These are phyloP conservation scores for Aurantiochytrium sp. DNA, from an alignment of 108 stramenopile species.

Conservation along the genomic window DNA sequence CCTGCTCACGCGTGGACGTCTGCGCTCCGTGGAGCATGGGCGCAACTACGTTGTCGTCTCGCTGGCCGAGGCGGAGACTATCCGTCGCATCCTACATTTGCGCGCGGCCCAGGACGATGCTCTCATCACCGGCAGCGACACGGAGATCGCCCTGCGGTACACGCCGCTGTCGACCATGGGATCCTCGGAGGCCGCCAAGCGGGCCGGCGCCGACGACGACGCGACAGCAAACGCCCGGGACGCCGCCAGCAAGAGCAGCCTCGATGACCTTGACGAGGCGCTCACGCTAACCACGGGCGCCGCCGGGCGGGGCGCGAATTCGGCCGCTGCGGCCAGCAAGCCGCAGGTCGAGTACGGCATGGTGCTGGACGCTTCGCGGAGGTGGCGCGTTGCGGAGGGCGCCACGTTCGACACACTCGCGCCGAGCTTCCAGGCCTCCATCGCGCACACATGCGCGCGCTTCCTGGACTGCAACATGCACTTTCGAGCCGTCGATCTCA, in stretches of 20 bases:
- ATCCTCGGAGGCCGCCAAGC: background rate
- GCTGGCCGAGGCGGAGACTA: constrained; percentile 34
- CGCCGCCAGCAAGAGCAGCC: background rate
- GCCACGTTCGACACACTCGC: background rate
- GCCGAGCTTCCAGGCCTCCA: constrained; percentile 30
- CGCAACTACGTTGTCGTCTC: constrained; percentile 17
- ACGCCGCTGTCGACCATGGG: constrained; percentile 23
- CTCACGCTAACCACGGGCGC: background rate
- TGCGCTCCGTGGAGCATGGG: background rate
- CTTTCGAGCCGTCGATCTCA: background rate
- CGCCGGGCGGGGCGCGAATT: background rate
- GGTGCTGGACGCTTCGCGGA: constrained; percentile 31
- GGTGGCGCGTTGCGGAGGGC: constrained; percentile 6
- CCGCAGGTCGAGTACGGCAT: constrained; percentile 15
- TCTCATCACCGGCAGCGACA: background rate
- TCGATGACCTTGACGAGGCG: background rate
- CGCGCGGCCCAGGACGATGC: background rate
- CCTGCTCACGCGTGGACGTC: background rate
- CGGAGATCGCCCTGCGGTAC: constrained; percentile 38
- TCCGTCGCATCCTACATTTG: constrained; percentile 31
- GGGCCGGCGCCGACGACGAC: background rate
- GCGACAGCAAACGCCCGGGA: too few relatives aligned
- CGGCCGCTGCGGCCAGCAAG: too few relatives aligned
- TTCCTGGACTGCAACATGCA: constrained; percentile 42
- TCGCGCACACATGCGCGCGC: constrained; percentile 28